Evolutionary conservation across 2,329 filamentous ascomycete genomes (phyloP).

Genomic region (Colletotrichum sp.): DNA sequence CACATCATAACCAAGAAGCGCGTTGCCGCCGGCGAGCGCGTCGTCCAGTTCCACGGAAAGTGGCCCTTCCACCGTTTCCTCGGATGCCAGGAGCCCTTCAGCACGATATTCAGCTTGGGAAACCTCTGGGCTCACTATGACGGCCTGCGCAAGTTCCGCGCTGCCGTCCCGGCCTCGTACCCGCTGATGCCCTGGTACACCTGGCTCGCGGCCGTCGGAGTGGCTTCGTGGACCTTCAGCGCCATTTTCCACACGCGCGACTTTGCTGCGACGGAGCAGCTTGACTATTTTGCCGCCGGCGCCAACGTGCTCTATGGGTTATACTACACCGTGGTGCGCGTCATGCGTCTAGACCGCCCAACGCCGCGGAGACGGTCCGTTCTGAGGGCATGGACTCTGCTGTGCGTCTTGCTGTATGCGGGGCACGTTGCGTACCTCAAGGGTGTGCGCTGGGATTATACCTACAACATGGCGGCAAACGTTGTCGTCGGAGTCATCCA

Average conservation of each 20-base stretch:
- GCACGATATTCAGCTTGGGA: constrained; percentile 89
- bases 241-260: constrained; percentile 93
- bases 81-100: constrained; percentile 94
- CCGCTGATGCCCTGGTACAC: constrained; percentile 82
- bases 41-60: constrained; percentile 97
- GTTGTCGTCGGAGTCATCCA: constrained; percentile 80
- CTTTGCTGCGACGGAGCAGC: constrained; percentile 83
- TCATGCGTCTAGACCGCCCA: constrained; percentile 79
- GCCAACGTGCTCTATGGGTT: constrained; percentile 89
- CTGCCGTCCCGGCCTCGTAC: constrained; percentile 75
- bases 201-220: constrained; percentile 78
- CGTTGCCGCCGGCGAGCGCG: constrained; percentile 65
- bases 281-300: constrained; percentile 96
- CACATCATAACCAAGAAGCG: constrained; percentile 84
- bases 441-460: constrained; percentile 90
- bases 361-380: constrained; percentile 50
- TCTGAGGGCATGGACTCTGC: constrained; percentile 75
- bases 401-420: constrained; percentile 75
- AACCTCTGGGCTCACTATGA: constrained; percentile 87
- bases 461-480: constrained; percentile 97
- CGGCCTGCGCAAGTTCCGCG: constrained; percentile 75
- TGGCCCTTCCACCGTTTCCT: constrained; percentile 94
- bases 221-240: constrained; percentile 86
- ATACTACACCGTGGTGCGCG: constrained; percentile 81
- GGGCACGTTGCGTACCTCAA: constrained; percentile 85